These are phyloP conservation scores for Chenopodium berlandieri DNA, from an alignment of 148 eudicot genomes.

Conservation along the genomic window DNA sequence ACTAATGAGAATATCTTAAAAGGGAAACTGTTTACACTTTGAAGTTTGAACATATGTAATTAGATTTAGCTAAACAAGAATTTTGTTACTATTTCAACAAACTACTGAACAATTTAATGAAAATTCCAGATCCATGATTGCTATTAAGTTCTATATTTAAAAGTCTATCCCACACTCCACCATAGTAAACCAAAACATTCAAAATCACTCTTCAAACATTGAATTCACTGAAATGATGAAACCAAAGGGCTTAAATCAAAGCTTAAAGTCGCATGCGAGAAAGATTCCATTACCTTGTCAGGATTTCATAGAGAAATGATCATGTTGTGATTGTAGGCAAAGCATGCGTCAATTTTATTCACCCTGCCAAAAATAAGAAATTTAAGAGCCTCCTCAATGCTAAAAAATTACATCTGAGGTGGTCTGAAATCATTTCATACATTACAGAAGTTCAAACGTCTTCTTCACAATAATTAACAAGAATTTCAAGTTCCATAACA, in stretches of 20 bases:
- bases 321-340: not conserved
- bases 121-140: not conserved
- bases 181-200: not conserved
- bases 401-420: not conserved
- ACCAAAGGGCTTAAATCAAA: not conserved
- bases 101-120: not conserved
- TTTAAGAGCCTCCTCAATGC: constrained; percentile 3
- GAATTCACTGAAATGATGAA: not conserved
- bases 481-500: not conserved
- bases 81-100: not conserved
- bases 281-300: not conserved
- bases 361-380: constrained; percentile 17
- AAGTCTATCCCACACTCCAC: not conserved
- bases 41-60: not conserved
- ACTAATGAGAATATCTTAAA: not conserved
- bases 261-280: not conserved
- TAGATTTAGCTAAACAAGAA: not conserved
- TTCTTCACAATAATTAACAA: not conserved
- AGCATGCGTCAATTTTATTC: not conserved
- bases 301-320: not conserved
- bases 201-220: not conserved
- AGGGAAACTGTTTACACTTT: not conserved
- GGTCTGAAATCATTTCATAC: not conserved
- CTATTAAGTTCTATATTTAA: not conserved
- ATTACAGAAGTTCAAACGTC: not conserved